Percentiles rank a stretch among this genome's conserved stretches.
These are phyloP conservation scores for Platanthera guangdongensis DNA, from an alignment of 106 monocot species.

Conservation along the genomic window DNA sequence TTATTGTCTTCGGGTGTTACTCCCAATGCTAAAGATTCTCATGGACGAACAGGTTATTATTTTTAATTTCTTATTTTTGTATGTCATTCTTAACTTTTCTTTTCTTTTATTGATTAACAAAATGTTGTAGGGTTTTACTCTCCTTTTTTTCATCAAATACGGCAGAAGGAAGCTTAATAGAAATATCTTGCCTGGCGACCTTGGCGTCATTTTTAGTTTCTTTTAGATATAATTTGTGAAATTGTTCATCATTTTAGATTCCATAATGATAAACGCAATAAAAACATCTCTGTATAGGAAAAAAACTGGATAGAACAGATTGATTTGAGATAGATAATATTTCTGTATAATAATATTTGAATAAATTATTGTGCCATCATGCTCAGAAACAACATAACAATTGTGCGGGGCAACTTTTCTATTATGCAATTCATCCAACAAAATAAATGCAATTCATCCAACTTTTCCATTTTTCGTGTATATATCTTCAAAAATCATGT, in stretches of 20 bases:
- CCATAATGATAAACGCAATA: not conserved
- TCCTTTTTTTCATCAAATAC: not conserved
- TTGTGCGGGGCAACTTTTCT: no score
- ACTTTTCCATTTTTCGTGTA: no score
- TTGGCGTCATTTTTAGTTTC: not conserved
- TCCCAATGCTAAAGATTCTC: conserved; percentile 35
- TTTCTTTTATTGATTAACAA: no score
- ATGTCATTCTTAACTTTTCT: no score
- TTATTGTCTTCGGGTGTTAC: conserved; percentile 36
- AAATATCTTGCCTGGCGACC: not conserved
- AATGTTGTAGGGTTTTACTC: not conserved
- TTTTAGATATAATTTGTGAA: not conserved
- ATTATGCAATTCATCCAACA: no score
- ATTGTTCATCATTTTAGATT: not conserved
- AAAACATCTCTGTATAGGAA: not conserved
- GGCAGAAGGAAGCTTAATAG: not conserved
- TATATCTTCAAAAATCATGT: no score
- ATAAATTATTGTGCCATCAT: not conserved
- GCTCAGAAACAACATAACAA: no score
- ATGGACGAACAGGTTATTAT: conserved; percentile 47
- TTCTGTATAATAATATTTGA: not conserved
- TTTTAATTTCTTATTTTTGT: conserved; percentile 1
- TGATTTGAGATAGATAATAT: not conserved
- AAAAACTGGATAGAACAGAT: not conserved
- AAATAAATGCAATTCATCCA: no score